Conservation (phyloP, 352 stramenopile species). For the Discostella stelligera region DNA sequence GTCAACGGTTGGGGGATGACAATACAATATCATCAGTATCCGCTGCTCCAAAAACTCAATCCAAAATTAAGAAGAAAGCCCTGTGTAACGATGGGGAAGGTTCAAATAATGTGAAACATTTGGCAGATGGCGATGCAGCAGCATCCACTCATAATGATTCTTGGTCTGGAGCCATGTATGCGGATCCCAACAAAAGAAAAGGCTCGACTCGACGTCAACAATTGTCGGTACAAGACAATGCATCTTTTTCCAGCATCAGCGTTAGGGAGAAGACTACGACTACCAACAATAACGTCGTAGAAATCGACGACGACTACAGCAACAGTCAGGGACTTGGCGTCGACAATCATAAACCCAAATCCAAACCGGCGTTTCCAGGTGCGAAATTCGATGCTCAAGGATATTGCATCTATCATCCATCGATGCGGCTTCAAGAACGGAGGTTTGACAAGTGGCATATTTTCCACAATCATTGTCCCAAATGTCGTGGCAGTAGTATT, state of each 20-base stretch:
- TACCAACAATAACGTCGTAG: neutral
- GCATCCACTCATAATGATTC: neutral
- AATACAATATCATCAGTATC: neutral
- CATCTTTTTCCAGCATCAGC: neutral
- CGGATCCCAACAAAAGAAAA: neutral
- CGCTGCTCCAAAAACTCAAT: neutral
- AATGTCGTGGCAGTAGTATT: slow-evolving; percentile 4
- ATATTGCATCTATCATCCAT: slow-evolving; percentile 20
- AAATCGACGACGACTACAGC: neutral
- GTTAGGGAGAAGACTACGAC: neutral
- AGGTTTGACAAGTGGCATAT: slow-evolving; percentile 24
- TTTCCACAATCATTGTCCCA: slow-evolving; percentile 11
- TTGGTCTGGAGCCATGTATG: neutral
- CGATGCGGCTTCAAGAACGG: slow-evolving; percentile 12
- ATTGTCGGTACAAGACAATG: neutral
- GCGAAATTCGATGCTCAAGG: slow-evolving; percentile 22
- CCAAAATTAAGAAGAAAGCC: neutral
- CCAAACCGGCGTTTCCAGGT: slow-evolving; percentile 17
- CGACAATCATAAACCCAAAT: neutral
- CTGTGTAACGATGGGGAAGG: neutral
- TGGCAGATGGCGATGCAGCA: neutral
- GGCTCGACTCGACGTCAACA: neutral
- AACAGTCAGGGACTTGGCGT: neutral
- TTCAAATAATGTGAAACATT: neutral
- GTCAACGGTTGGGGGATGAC: neutral